These are phyloP conservation scores for Physcia stellaris DNA, from an alignment of 495 filamentous ascomycete genomes.

Conservation along the genomic window DNA sequence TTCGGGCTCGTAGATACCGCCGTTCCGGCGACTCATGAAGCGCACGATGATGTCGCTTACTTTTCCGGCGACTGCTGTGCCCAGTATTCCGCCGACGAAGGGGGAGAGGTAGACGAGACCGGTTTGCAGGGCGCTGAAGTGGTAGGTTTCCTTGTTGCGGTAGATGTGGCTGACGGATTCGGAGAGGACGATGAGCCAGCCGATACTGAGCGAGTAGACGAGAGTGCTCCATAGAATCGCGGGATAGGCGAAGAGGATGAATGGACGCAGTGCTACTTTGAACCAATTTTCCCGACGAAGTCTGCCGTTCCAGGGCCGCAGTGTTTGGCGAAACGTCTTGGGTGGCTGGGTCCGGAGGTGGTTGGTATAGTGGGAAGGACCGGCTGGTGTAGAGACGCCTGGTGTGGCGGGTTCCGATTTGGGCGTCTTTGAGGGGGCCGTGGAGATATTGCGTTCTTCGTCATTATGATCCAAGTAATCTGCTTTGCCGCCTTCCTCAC, in stretches of 20 bases:
- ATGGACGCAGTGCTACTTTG: constrained; percentile 60
- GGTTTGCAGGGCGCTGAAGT: constrained; percentile 65
- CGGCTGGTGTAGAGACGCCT: too few relatives aligned
- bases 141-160: constrained; percentile 48
- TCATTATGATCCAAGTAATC: constrained; percentile 3
- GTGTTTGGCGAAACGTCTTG: constrained; percentile 53
- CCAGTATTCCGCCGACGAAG: constrained; percentile 77
- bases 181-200: constrained; percentile 91
- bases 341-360: constrained; percentile 43
- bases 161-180: constrained; percentile 73
- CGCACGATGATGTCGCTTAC: constrained; percentile 75
- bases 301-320: constrained; percentile 63
- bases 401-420: constrained; percentile 3
- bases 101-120: constrained; percentile 85
- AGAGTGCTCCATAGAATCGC: constrained; percentile 80
- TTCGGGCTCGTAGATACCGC: constrained; percentile 90
- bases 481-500: neutral
- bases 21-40: constrained; percentile 70
- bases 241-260: constrained; percentile 79
- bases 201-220: constrained; percentile 80
- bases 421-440: too few relatives aligned
- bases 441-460: too few relatives aligned
- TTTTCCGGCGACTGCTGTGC: constrained; percentile 81
- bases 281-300: constrained; percentile 69
- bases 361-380: constrained; percentile 52